Conservation (phyloP, 305 asterid genomes). For the Fraxinus nigra region DNA sequence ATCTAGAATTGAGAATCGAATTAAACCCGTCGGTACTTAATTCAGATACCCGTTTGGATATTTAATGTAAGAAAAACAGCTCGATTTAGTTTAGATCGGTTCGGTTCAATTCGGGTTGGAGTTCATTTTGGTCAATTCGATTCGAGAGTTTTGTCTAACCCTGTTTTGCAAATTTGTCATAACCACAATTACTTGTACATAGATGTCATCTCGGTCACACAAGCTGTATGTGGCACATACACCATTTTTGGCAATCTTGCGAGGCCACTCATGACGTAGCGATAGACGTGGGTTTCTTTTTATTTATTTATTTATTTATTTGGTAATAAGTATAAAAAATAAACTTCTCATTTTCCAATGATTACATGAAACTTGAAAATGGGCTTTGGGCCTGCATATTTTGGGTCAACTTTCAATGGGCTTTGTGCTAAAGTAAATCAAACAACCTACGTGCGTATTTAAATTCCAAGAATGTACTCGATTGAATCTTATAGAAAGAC, state of each 20-base stretch:
- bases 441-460: neutral
- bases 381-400: neutral
- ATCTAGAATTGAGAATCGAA: no score
- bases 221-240: neutral
- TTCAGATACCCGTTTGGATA: no score
- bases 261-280: neutral
- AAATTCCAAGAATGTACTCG: neutral
- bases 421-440: neutral
- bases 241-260: neutral
- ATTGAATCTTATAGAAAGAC: neutral
- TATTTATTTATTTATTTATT: no score
- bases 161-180: no score
- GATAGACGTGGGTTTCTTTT: neutral
- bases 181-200: no score
- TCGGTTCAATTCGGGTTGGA: no score
- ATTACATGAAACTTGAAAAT: neutral
- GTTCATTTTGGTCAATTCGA: no score
- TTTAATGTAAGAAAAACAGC: no score
- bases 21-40: no score
- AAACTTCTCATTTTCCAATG: neutral
- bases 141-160: no score
- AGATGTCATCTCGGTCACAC: neutral
- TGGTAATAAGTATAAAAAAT: neutral
- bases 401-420: neutral
- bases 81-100: no score